phyloP scores from a whole-genome alignment of 164 flowering plant species.

The Vitis rotundifolia region DNA sequence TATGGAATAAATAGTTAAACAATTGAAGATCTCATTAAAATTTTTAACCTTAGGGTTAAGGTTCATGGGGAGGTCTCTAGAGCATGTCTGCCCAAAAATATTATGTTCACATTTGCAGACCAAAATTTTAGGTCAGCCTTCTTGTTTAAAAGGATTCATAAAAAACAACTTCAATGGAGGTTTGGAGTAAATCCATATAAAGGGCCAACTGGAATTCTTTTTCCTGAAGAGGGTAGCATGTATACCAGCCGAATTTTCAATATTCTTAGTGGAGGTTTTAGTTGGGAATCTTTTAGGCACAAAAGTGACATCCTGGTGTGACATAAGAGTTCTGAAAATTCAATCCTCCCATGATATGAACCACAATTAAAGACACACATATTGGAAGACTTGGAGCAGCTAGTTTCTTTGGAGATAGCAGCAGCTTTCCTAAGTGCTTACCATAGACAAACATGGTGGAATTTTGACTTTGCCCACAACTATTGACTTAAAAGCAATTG shows the following conservation, averaged over 20 bases:
- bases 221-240: slow-evolving; percentile 2
- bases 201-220: slow-evolving; percentile 1
- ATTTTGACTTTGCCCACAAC: slow-evolving; percentile 16
- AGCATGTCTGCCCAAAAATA: too few relatives aligned
- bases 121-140: background rate
- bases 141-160: background rate
- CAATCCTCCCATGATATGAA: slow-evolving; percentile 1
- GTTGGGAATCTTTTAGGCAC: slow-evolving; percentile 10
- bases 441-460: slow-evolving; percentile 17
- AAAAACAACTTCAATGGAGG: background rate
- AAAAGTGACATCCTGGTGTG: slow-evolving; percentile 12
- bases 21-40: too few relatives aligned
- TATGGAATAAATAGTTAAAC: too few relatives aligned
- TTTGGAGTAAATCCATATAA: background rate
- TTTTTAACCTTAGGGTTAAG: too few relatives aligned
- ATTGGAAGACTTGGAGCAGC: slow-evolving; percentile 15
- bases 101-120: background rate
- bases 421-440: slow-evolving; percentile 21
- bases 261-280: slow-evolving; percentile 18
- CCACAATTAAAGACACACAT: background rate
- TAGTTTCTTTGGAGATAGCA: slow-evolving; percentile 7
- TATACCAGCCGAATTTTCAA: slow-evolving; percentile 4
- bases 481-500: background rate
- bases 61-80: too few relatives aligned
- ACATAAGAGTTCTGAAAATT: slow-evolving; percentile 3